These are phyloP conservation scores for Blastobotrys arbuscula DNA, from an alignment of 1,139 yeast species.

Conservation along the genomic window DNA sequence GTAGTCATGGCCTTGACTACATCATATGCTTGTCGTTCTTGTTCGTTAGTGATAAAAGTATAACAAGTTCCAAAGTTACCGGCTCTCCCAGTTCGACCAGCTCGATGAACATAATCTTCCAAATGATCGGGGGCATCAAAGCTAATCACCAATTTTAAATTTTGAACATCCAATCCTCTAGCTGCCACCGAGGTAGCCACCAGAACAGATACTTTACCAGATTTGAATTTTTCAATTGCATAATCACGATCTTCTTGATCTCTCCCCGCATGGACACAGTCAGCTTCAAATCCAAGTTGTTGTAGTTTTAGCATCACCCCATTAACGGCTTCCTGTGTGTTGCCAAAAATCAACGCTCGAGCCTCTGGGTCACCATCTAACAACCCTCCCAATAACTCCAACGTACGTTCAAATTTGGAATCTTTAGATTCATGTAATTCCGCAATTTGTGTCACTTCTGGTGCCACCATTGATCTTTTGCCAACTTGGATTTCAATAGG, in stretches of 20 bases:
- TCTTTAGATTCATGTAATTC: conserved; percentile 48
- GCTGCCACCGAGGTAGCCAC: conserved; percentile 95
- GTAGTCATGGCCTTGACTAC: conserved; percentile 62
- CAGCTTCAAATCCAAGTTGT: conserved; percentile 52
- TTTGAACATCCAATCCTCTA: conserved; percentile 87
- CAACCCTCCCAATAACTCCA: conserved; percentile 49
- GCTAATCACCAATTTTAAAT: conserved; percentile 71
- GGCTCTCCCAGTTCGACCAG: conserved; percentile 96
- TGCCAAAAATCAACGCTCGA: conserved; percentile 76
- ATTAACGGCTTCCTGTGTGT: conserved; percentile 81
- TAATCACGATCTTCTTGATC: conserved; percentile 78
- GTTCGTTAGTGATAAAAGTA: conserved; percentile 61
- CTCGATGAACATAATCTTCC: conserved; percentile 95
- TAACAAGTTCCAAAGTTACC: conserved; percentile 73
- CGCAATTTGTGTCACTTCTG: conserved; percentile 69
- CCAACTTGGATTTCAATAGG: conserved; percentile 82
- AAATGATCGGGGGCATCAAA: conserved; percentile 87
- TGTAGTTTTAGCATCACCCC: conserved; percentile 52
- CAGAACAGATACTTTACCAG: conserved; percentile 55
- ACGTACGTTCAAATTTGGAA: conserved; percentile 49
- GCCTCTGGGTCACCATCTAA: conserved; percentile 34
- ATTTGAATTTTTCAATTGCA: conserved; percentile 68
- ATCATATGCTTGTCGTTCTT: conserved; percentile 56
- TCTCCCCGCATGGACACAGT: conserved; percentile 88
- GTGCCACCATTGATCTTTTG: conserved; percentile 75